Conservation (phyloP, 306 rosid genomes). For the Alnus rubra region DNA sequence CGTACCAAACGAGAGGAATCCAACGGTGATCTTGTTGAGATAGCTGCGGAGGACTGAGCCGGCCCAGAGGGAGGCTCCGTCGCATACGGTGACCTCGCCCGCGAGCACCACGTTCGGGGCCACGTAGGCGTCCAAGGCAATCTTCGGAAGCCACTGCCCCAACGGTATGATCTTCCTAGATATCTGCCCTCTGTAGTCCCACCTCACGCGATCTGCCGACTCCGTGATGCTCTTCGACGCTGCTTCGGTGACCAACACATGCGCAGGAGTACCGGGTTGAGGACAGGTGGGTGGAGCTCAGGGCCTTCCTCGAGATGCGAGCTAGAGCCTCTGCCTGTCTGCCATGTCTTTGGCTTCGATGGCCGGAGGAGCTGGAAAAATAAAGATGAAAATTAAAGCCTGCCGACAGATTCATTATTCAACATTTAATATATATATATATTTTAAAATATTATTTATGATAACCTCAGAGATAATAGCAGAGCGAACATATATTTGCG, state of each 20-base stretch:
- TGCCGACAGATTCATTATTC: too few species aligned
- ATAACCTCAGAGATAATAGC: too few species aligned
- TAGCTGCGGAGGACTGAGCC: slow-evolving; percentile 94
- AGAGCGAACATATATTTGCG: too few species aligned
- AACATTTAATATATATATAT: too few species aligned
- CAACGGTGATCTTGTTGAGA: slow-evolving; percentile 92
- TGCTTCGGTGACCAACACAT: slow-evolving; percentile 46
- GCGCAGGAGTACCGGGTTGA: slow-evolving; percentile 36
- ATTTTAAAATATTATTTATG: too few species aligned
- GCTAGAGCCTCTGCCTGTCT: slow-evolving; percentile 81
- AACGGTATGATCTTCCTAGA: slow-evolving; percentile 69
- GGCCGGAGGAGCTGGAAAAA: slow-evolving; percentile 16
- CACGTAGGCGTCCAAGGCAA: slow-evolving; percentile 97
- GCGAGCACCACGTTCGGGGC: slow-evolving; percentile 97
- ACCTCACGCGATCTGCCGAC: slow-evolving; percentile 76
- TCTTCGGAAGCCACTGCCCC: slow-evolving; percentile 91
- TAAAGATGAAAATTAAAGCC: too few species aligned
- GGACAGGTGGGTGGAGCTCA: slow-evolving; percentile 34
- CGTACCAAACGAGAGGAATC: too few species aligned
- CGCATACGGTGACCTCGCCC: slow-evolving; percentile 88
- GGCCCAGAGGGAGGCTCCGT: slow-evolving; percentile 95
- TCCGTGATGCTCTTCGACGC: slow-evolving; percentile 52
- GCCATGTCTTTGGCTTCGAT: slow-evolving; percentile 27
- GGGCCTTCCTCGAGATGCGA: slow-evolving; percentile 69
- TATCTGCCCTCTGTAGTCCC: slow-evolving; percentile 98